These are phyloP conservation scores for Apiotrichum domesticum DNA, from an alignment of 1,284 basidiomycete species.

Conservation along the genomic window DNA sequence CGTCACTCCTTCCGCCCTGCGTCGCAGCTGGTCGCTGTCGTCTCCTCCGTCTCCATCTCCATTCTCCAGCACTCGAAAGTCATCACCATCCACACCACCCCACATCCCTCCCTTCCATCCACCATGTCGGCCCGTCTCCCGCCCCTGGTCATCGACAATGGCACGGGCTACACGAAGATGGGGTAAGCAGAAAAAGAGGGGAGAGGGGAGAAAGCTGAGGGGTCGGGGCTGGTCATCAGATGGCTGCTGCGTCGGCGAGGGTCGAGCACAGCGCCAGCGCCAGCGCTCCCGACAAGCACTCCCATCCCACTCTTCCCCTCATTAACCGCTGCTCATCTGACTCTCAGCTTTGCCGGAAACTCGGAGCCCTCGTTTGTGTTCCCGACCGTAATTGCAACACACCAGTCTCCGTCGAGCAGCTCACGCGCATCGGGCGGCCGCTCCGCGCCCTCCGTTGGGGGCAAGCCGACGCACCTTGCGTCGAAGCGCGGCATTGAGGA, in stretches of 20 bases:
- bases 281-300: too few relatives aligned
- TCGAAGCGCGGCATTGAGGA: conserved; percentile 98
- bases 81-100: conserved; percentile 3
- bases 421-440: conserved; percentile 41
- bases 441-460: conserved; percentile 49
- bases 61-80: conserved; percentile 36
- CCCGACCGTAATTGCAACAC: conserved; percentile 90
- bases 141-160: conserved; percentile 94
- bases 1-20: background rate
- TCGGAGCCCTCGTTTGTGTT: conserved; percentile 98
- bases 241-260: too few relatives aligned
- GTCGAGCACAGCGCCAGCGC: too few relatives aligned
- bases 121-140: conserved; percentile 66
- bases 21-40: background rate
- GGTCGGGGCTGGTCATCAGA: too few relatives aligned
- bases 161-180: conserved; percentile 95
- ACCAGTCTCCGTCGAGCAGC: conserved; percentile 54
- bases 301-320: too few relatives aligned
- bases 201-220: too few relatives aligned
- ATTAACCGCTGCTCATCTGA: background rate
- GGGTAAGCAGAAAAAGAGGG: conserved; percentile 56
- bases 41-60: background rate
- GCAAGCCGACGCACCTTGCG: conserved; percentile 86
- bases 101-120: conserved; percentile 1
- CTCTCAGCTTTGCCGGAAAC: conserved; percentile 81